Base-by-base conservation (phyloP, 2,329 filamentous ascomycete species). In the Colletotrichum orbiculare region DNA sequence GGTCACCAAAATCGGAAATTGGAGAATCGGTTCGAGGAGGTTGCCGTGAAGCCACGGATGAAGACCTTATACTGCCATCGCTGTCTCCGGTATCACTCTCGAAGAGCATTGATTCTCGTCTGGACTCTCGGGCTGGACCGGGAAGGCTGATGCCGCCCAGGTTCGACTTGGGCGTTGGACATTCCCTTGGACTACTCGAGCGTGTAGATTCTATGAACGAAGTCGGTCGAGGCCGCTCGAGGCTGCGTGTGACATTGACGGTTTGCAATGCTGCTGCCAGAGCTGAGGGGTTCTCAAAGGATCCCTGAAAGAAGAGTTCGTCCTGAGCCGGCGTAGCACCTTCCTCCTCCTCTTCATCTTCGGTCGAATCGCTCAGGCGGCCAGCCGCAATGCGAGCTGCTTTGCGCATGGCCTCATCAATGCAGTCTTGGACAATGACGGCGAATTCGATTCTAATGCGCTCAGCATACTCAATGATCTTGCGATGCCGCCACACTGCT, bases 381-480 rank as follows among this genome's bases (percentile, higher is more conserved):
- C 95, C 95, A 47, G 92, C 89, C 49, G 93, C 93, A 70, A 97
- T 95, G 54, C 90, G 90, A 60, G 92, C 92, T 57, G 96, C 94
- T 77, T 98, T 97, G 69, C 87, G 88, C 78, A 98, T 86, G 8
- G 96, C 96, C 67, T 93, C 94, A 66, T 96, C 91, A 56, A 99
- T 97, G 75, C 96, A 99, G 71, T 97, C 93, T 73, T 98, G 93
- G 2, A 99, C 95, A 63, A 97, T 84, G 34, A 96, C 87, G 35
- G 95, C 91, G 72, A 97, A 97, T 73, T 99, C 96, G 50, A 97
- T 87, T 4, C 96, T 92, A 68, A 99, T 97, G 38, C 96, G 90
- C 78, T 99, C 96, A 0, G 94, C 90, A 75, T 99, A 99, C 76
- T 99, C 96, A 38, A 99, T 89, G 54, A 98, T 97, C 71, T 91